A percentile compares a stretch with the other conserved stretches of the same genome.
Evolutionary conservation across 2,329 filamentous ascomycete genomes (phyloP).

Genomic region (Aspergillus neotritici): DNA sequence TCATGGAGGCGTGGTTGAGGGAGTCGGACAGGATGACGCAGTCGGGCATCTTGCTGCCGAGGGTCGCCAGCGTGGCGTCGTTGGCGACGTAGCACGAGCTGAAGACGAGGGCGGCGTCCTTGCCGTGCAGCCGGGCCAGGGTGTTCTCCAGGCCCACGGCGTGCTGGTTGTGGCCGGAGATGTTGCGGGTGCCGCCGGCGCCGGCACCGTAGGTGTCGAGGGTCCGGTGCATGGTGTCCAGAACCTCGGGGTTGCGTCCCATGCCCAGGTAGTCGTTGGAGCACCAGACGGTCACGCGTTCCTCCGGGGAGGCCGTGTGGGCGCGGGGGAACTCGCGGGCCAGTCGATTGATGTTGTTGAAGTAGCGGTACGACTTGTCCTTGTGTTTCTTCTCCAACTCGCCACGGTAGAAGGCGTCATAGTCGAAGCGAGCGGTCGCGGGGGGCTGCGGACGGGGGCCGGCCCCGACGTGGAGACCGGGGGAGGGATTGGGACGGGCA

Average conservation of each 20-base stretch:
- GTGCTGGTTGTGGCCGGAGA: conserved; percentile 95
- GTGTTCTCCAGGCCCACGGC: conserved; percentile 77
- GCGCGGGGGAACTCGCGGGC: conserved; percentile 94
- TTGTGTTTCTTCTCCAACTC: conserved; percentile 99
- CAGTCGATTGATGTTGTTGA: conserved; percentile 99
- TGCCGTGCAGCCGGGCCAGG: conserved; percentile 80
- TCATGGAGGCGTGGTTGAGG: conserved; percentile 98
- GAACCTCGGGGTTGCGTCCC: conserved; percentile 81
- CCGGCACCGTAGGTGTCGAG: conserved; percentile 92
- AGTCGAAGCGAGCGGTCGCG: conserved; percentile 66
- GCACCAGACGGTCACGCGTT: conserved; percentile 96
- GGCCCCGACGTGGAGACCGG: conserved; percentile 21
- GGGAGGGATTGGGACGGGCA: conserved; percentile 16
- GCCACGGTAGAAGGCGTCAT: conserved; percentile 77
- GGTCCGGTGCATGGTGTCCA: conserved; percentile 90
- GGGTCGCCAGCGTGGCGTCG: conserved; percentile 88
- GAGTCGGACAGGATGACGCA: conserved; percentile 98
- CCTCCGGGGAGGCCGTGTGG: conserved; percentile 76
- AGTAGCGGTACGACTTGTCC: conserved; percentile 99
- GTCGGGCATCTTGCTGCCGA: conserved; percentile 93
- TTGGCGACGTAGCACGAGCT: conserved; percentile 98
- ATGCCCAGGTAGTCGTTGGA: conserved; percentile 99
- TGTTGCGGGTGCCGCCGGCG: conserved; percentile 92
- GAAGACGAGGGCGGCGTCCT: conserved; percentile 89
- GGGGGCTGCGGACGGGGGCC: conserved; percentile 47